These are phyloP conservation scores for Arthrobotrys sinensis DNA, from an alignment of 2,329 filamentous ascomycete species.

Conservation along the genomic window DNA sequence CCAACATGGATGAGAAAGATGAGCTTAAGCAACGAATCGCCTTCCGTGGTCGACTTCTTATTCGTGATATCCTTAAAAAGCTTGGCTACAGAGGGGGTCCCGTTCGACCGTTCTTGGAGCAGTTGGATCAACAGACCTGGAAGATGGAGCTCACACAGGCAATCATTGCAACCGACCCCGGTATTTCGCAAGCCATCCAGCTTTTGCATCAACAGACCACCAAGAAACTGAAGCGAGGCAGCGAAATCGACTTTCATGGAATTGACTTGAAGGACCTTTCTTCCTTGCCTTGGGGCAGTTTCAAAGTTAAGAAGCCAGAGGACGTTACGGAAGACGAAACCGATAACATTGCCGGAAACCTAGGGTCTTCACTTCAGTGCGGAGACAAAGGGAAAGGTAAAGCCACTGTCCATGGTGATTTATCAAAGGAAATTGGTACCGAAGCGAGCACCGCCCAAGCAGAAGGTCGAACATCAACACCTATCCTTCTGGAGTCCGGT, in stretches of 20 bases:
- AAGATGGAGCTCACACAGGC: slow-evolving; percentile 32
- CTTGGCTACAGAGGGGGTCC: slow-evolving; percentile 37
- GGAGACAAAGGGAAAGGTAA: slow-evolving; percentile 1
- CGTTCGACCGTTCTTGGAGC: slow-evolving; percentile 18
- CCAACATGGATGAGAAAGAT: slow-evolving; percentile 5
- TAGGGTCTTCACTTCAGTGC: neutral
- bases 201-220: neutral
- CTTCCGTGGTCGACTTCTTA: slow-evolving; percentile 35
- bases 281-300: slow-evolving; percentile 36
- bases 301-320: slow-evolving; percentile 2
- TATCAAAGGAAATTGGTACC: neutral
- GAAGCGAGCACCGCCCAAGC: neutral
- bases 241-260: slow-evolving; percentile 23
- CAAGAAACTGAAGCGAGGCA: neutral
- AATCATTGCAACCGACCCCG: slow-evolving; percentile 30
- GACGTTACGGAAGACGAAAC: neutral
- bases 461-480: neutral
- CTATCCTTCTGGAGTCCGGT: neutral
- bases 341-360: too few species aligned
- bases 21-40: slow-evolving; percentile 32
- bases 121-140: slow-evolving; percentile 32
- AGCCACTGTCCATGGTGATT: neutral
- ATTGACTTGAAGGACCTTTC: slow-evolving; percentile 30
- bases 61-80: slow-evolving; percentile 37
- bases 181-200: slow-evolving; percentile 10